phyloP scores from a whole-genome alignment of 805 yeast genomes.

The Cyberlindnera galapagoensis region DNA sequence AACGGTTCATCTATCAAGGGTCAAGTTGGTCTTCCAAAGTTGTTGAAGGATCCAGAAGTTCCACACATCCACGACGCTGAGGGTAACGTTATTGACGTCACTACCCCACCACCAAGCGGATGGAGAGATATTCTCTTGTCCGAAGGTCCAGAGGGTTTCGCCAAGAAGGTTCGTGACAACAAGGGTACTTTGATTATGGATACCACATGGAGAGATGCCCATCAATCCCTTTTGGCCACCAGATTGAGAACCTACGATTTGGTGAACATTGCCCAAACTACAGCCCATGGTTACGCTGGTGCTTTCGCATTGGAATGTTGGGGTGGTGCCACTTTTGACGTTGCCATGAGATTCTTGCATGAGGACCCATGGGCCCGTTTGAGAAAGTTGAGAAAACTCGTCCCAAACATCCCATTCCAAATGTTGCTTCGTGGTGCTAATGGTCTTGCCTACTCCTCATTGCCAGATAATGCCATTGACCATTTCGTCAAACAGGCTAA shows the following conservation, averaged over 20 bases:
- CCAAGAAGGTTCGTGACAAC: conserved; percentile 75
- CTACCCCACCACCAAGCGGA: conserved; percentile 56
- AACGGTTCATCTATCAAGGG: conserved; percentile 96
- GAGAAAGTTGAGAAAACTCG: conserved; percentile 77
- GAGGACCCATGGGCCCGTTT: conserved; percentile 99
- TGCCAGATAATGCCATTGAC: conserved; percentile 98
- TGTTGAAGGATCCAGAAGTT: conserved; percentile 64
- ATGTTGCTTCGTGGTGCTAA: conserved; percentile 99
- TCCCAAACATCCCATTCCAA: conserved; percentile 98
- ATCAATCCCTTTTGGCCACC: conserved; percentile 94
- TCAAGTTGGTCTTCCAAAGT: conserved; percentile 87
- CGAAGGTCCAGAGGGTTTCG: conserved; percentile 86
- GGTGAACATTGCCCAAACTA: conserved; percentile 85
- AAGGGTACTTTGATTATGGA: conserved; percentile 93
- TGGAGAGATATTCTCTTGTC: conserved; percentile 87
- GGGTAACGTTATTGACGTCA: conserved; percentile 58
- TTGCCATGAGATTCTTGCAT: conserved; percentile 94
- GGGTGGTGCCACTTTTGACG: conserved; percentile 99
- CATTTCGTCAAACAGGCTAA: conserved; percentile 94
- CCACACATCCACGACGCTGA: conserved; percentile 63
- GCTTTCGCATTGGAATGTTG: conserved; percentile 98
- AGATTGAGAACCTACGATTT: conserved; percentile 94
- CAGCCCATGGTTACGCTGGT: conserved; percentile 83
- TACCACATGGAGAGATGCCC: conserved; percentile 99
- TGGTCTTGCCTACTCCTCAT: conserved; percentile 96